Conservation (phyloP, 192 early-diverging fungal species). For the Cladochytrium replicatum region DNA sequence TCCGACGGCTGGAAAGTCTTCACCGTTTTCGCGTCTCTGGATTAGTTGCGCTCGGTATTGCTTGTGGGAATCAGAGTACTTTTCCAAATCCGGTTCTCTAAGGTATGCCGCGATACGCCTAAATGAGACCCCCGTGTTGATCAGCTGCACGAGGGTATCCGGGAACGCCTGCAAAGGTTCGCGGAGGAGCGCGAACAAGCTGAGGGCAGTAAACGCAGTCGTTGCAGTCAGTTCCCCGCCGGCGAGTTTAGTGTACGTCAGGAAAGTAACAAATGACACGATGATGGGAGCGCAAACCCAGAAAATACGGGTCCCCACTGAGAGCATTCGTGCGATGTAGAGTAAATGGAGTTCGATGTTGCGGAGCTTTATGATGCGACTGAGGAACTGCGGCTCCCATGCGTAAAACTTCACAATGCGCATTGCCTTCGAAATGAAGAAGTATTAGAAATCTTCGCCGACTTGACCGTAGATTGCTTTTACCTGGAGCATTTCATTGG, state of each 20-base stretch:
- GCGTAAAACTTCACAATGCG: slow-evolving; percentile 30
- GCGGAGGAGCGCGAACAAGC: slow-evolving; percentile 49
- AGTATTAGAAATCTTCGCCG: too few species aligned
- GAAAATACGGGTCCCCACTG: slow-evolving; percentile 25
- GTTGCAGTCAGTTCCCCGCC: slow-evolving; percentile 50
- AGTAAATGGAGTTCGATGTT: slow-evolving; percentile 14
- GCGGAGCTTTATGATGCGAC: slow-evolving; percentile 7
- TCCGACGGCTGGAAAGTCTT: slow-evolving; percentile 4
- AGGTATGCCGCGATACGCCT: slow-evolving; percentile 38
- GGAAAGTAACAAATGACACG: slow-evolving; percentile 41
- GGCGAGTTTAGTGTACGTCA: slow-evolving; percentile 33
- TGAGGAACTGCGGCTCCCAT: slow-evolving; percentile 27
- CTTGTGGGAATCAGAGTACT: too few species aligned
- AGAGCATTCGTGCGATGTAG: background rate
- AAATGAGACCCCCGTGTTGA: slow-evolving; percentile 36
- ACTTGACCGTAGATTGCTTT: too few species aligned
- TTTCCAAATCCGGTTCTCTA: too few species aligned
- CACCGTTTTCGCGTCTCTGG: too few species aligned
- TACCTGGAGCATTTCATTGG: slow-evolving; percentile 55
- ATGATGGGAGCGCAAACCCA: slow-evolving; percentile 44
- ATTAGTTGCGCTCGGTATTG: background rate
- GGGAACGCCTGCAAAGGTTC: slow-evolving; percentile 39
- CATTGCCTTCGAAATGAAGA: slow-evolving; percentile 23
- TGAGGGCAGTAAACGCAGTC: slow-evolving; percentile 50
- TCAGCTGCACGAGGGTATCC: slow-evolving; percentile 40